phyloP scores from a whole-genome alignment of 768 basidiomycete genomes.

The Rhizopogon rudus region DNA sequence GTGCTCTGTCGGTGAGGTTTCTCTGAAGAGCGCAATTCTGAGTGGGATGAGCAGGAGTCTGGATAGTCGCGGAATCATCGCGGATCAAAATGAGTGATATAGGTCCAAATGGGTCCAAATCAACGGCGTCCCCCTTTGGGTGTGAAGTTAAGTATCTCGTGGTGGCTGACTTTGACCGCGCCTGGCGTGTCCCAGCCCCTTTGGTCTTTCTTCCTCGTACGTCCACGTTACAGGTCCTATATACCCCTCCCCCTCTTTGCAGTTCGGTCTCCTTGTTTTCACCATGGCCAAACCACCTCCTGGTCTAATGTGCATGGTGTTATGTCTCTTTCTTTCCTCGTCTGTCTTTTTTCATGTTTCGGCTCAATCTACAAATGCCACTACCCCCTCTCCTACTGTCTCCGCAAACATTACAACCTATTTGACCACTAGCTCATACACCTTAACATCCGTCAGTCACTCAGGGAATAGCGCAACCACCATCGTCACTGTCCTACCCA shows the following conservation, averaged over 20 bases:
- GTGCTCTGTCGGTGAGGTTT: no score
- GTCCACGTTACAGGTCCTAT: not conserved
- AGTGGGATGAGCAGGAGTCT: no score
- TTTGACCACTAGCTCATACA: slow-evolving; percentile 48
- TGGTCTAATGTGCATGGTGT: slow-evolving; percentile 1
- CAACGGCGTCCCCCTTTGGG: not conserved
- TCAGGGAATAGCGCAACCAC: slow-evolving; percentile 45
- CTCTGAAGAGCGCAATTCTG: no score
- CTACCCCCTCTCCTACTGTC: slow-evolving; percentile 13
- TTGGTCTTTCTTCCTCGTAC: not conserved
- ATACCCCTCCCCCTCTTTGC: no score
- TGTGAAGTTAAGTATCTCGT: slow-evolving; percentile 7
- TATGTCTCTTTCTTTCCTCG: slow-evolving; percentile 23
- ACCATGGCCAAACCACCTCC: slow-evolving; percentile 10
- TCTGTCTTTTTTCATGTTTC: slow-evolving; percentile 26
- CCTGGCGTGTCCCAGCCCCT: not conserved
- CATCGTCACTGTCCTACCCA: slow-evolving; percentile 53
- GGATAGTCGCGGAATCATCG: no score
- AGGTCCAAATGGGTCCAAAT: slow-evolving; percentile 6
- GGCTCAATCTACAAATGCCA: slow-evolving; percentile 31
- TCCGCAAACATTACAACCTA: slow-evolving; percentile 44
- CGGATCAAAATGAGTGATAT: not conserved
- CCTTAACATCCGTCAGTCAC: slow-evolving; percentile 41
- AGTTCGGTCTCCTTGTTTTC: slow-evolving; percentile 3
- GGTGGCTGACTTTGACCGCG: slow-evolving; percentile 26